Evolutionary conservation across 441 rosid species (phyloP), one percentile per base, ranked within the genome.

Genomic region (Rhodomyrtus psidioides): DNA sequence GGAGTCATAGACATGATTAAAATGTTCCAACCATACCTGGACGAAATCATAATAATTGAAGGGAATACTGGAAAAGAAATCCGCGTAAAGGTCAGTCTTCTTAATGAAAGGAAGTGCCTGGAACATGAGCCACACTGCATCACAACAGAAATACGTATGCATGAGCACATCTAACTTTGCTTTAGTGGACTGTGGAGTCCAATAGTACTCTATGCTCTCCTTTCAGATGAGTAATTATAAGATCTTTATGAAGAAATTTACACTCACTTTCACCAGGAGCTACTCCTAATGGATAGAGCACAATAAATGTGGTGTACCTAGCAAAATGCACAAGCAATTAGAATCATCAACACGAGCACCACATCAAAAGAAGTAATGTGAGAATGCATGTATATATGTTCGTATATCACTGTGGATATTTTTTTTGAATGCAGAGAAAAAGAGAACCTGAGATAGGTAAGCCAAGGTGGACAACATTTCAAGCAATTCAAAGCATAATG

Each of bases 281-380:
- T 59, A 95, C 28, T 85, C 98, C 99, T 5, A 92, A 84, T 23
- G 97, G 98, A 89, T 93, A 95, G 83, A 95, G 84, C 84, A 91
- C 82, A 86, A 94, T 95, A 90, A 95, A 97, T 85, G 92, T 89
- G 2, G 99, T 95, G 88, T 95, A 97, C 94, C 98, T 97, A 88
- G 75, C 54, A 56, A 84, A 75, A 76, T 65, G 44, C 9, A 28
- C 75, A 86, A 55, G 57, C 57, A 27, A 28, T 51, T 84, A 15
- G 26, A 84, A 56, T 23, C 16, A 59, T n/a, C 79, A 65, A 49
- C 79, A 39, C 21, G 49, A 39, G 79, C 21, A 6, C 9, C n/a
- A 39, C 7, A 70, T n/a, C n/a, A 39, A 57, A 57, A 26, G 5
- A 57, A 26, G 62, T 26, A 12, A 26, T n/a, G 28, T 26, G 62